Base-by-base conservation (phyloP, 148 eudicot genomes). In the Hydrangea macrophylla region DNA sequence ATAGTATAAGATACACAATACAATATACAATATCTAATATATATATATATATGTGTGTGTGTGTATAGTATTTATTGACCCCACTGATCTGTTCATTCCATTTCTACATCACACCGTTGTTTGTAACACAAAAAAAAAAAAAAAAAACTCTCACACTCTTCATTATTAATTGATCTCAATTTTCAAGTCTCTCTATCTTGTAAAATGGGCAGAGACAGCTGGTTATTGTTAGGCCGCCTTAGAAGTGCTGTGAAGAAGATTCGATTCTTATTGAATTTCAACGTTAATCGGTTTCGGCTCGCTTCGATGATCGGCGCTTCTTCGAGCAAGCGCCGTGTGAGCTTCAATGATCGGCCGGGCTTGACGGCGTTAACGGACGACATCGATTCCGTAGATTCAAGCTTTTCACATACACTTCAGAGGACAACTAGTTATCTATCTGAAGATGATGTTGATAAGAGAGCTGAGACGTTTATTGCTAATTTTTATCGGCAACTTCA, bases 381-480 rank as follows among this genome's bases (percentile, higher is more conserved):
- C 20, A 36, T 62, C 4, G 65, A 36, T 0, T 7, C 36, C 9
- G 27, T 25, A 10, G 66, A 75, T 25, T 64, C 70, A 11, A 68
- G 58, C n/a, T 75, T 68, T 15, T 39, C 72, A 9, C 71, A 27
- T 27, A 23, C 42, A 22, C 66, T 78, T 23, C 79, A 73, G 11
- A 77, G 84, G 40, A 77, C 84, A 10, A 69, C 36, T 15, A 83
- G 87, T 55, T 77, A 45, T 39, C 69, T 62, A 2, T 45, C 75
- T 9, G 79, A 77, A 1, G 88, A 86, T 31, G 89, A 91, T 75
- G 63, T 88, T 54, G 92, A 91, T 64, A 71, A 62, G 36, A 88
- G 80, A 65, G 94, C 97, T 1, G 94, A 91, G 40, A 56, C 75
- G 56, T 91, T 88, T 59, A 91, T 91, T 28, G 69, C 78, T n/a